These are phyloP conservation scores for Sugiyamaella americana DNA, from an alignment of 805 yeast genomes.

Conservation along the genomic window DNA sequence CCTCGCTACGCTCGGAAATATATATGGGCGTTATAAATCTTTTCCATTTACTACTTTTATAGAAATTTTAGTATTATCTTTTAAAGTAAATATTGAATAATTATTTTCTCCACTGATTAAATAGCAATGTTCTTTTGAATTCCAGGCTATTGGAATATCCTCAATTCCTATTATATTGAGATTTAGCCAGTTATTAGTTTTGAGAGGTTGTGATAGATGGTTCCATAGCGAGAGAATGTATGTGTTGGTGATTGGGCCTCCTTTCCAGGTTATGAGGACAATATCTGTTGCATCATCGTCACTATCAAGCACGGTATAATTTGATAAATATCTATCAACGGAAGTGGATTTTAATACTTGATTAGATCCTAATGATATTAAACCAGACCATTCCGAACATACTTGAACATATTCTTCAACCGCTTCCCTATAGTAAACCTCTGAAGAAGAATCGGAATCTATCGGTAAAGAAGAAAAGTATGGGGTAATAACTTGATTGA, in stretches of 20 bases:
- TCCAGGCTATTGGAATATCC: conserved; percentile 24
- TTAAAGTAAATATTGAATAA: conserved; percentile 13
- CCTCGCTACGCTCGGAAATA: no score
- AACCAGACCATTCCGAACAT: conserved; percentile 20
- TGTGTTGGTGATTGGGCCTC: conserved; percentile 9
- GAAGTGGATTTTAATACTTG: conserved; percentile 8
- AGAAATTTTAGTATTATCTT: neutral
- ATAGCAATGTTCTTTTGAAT: conserved; percentile 17
- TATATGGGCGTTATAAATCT: neutral
- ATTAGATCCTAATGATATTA: conserved; percentile 18
- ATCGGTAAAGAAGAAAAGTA: no score
- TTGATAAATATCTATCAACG: conserved; percentile 17
- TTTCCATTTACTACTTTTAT: conserved; percentile 1
- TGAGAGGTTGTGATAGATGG: neutral
- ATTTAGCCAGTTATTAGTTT: conserved; percentile 11
- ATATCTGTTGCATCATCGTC: neutral
- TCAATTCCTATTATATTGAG: conserved; percentile 19
- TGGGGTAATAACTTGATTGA: neutral
- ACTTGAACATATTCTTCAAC: conserved; percentile 19
- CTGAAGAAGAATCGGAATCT: neutral
- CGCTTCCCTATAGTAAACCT: conserved; percentile 6
- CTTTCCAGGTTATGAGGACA: conserved; percentile 6
- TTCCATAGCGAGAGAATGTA: neutral
- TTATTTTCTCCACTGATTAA: conserved; percentile 21
- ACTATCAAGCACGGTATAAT: conserved; percentile 15